Evolutionary conservation across 73 alveolate genomes (phyloP).

Genomic region (Tetrahymena thermophila): DNA sequence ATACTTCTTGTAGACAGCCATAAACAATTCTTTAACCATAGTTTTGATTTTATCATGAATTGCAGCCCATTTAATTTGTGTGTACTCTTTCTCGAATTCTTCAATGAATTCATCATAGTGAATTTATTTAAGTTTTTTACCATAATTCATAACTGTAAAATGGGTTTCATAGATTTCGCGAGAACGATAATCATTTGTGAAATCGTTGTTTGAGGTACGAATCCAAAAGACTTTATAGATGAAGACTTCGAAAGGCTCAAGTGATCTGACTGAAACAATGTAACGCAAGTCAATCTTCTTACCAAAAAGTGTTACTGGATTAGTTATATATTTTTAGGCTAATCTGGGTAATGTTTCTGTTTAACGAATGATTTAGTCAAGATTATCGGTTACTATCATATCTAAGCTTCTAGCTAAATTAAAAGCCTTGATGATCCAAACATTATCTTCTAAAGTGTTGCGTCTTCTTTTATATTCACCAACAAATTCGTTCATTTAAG

Average conservation of each 20-base stretch:
- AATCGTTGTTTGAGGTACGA: conserved; percentile 77
- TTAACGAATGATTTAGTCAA: conserved; percentile 73
- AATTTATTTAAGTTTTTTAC: conserved; percentile 51
- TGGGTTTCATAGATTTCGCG: conserved; percentile 85
- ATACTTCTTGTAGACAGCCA: background rate
- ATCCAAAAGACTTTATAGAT: conserved; percentile 86
- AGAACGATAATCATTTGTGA: conserved; percentile 48
- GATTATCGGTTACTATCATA: conserved; percentile 74
- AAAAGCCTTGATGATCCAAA: conserved; percentile 92
- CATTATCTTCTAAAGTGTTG: conserved; percentile 64
- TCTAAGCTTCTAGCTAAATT: conserved; percentile 91
- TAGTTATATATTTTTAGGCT: conserved; percentile 76
- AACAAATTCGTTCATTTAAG: conserved; percentile 81
- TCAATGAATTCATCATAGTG: conserved; percentile 49
- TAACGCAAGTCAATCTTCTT: conserved; percentile 88
- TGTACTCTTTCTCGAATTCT: conserved; percentile 45
- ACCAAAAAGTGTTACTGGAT: conserved; percentile 60
- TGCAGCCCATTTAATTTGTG: background rate
- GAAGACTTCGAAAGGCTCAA: conserved; percentile 79
- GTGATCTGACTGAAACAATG: conserved; percentile 75
- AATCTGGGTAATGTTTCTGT: conserved; percentile 96
- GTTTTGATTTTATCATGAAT: conserved; percentile 4
- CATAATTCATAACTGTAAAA: conserved; percentile 93
- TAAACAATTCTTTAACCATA: conserved; percentile 20
- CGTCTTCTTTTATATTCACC: conserved; percentile 79